Percentiles rank a stretch among this genome's conserved stretches.
Conservation (phyloP, 2,329 filamentous ascomycete genomes). For the Colletotrichum trifolii region DNA sequence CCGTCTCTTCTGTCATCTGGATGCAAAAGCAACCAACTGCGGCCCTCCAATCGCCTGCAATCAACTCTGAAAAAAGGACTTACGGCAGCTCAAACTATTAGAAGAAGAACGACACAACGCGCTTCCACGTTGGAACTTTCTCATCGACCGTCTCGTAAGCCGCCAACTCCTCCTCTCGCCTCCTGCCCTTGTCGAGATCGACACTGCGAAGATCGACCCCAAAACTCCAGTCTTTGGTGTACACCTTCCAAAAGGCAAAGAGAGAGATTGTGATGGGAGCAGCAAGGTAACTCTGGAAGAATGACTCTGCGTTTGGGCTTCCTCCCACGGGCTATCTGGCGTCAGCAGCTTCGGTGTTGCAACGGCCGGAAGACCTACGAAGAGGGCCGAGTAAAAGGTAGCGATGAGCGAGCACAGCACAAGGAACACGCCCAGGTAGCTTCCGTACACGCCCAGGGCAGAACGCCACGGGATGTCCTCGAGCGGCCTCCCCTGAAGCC, state of each 20-base stretch:
- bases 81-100: background rate
- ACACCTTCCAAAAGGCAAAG: constrained; percentile 7
- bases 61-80: too few relatives aligned
- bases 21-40: background rate
- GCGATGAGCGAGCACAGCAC: constrained; percentile 81
- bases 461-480: constrained; percentile 83
- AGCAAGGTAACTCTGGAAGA: constrained; percentile 79
- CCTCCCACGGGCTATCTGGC: constrained; percentile 56
- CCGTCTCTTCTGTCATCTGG: too few relatives aligned
- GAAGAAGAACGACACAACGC: background rate
- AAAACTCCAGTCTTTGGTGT: background rate
- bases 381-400: constrained; percentile 71
- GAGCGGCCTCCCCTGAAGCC: constrained; percentile 71
- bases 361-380: constrained; percentile 73
- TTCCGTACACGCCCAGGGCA: constrained; percentile 81
- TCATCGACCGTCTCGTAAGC: constrained; percentile 1
- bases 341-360: constrained; percentile 67
- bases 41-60: too few relatives aligned
- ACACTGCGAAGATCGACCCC: constrained; percentile 4
- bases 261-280: constrained; percentile 66
- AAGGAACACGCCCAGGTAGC: constrained; percentile 81
- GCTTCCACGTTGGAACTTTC: constrained; percentile 1
- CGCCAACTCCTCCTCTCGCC: constrained; percentile 5
- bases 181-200: constrained; percentile 6
- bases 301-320: constrained; percentile 65